Percentiles rank a stretch among this genome's conserved stretches.
These are phyloP conservation scores for Colletotrichum karsti DNA, from an alignment of 2,329 filamentous ascomycete genomes.

Conservation along the genomic window DNA sequence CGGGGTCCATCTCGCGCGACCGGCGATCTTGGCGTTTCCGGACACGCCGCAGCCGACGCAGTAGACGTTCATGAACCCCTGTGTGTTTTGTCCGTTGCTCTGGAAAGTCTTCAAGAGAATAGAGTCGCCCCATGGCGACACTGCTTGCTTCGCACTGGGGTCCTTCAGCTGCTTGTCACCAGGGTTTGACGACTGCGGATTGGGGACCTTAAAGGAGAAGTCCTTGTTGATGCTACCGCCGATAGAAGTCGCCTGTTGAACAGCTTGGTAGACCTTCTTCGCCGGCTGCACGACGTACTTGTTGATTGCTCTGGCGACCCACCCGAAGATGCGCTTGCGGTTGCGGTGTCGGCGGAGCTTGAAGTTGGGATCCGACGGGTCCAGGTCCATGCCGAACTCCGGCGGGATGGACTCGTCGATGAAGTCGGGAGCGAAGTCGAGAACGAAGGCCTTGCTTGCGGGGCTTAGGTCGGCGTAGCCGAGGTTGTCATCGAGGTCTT, in stretches of 20 bases:
- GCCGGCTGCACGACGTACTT: neutral
- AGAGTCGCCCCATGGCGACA: constrained; percentile 39
- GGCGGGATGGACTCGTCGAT: neutral
- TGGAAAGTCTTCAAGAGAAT: constrained; percentile 38
- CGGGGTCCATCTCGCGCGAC: constrained; percentile 28
- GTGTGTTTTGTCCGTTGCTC: neutral
- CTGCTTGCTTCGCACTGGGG: constrained; percentile 29
- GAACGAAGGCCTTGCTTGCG: neutral
- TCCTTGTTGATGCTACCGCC: constrained; percentile 25
- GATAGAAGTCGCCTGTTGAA: constrained; percentile 13
- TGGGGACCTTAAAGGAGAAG: constrained; percentile 32
- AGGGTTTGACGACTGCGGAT: constrained; percentile 17
- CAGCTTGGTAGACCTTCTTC: neutral
- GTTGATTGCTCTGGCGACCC: neutral
- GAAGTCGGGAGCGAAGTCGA: neutral
- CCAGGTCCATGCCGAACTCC: neutral
- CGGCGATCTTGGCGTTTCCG: constrained; percentile 35
- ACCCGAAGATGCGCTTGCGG: too few relatives aligned
- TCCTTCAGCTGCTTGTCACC: constrained; percentile 30
- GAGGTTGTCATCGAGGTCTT: constrained; percentile 36
- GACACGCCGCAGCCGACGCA: constrained; percentile 40
- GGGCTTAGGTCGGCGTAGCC: constrained; percentile 30
- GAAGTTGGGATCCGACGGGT: neutral
- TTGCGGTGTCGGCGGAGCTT: neutral
- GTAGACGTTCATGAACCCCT: constrained; percentile 37